phyloP scores from a whole-genome alignment of 2,329 filamentous ascomycete species.

The Epichloe uncinata region DNA sequence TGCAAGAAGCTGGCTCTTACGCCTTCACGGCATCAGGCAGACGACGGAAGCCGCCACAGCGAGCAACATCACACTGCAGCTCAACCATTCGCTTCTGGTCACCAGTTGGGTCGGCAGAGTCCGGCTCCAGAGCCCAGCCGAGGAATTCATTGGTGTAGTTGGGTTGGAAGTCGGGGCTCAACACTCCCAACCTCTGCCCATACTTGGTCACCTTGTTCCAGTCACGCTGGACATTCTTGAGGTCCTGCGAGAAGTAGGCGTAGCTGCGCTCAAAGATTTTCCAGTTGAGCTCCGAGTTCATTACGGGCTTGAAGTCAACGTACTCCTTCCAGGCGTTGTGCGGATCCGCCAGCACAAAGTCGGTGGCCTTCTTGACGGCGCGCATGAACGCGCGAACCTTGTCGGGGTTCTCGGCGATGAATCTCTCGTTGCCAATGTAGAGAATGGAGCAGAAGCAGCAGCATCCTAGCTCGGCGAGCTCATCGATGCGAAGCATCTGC shows the following conservation, averaged over 20 bases:
- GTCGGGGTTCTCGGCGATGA: conserved; percentile 51
- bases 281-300: conserved; percentile 54
- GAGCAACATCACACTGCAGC: conserved; percentile 54
- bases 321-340: conserved; percentile 54
- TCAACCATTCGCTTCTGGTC: conserved; percentile 64
- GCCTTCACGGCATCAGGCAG: conserved; percentile 16
- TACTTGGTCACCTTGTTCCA: conserved; percentile 69
- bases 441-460: conserved; percentile 77
- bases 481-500: conserved; percentile 70
- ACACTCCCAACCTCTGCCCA: conserved; percentile 57
- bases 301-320: conserved; percentile 56
- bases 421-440: conserved; percentile 65
- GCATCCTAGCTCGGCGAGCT: conserved; percentile 66
- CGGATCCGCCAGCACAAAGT: conserved; percentile 53
- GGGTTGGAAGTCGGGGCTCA: conserved; percentile 48
- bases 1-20: background rate
- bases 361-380: conserved; percentile 62
- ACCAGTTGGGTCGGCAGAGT: conserved; percentile 52
- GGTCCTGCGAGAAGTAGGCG: conserved; percentile 60
- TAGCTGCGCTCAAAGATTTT: conserved; percentile 73
- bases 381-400: conserved; percentile 55
- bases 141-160: conserved; percentile 68
- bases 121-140: conserved; percentile 49
- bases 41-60: conserved; percentile 49
- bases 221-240: conserved; percentile 63